Base-by-base conservation (phyloP, 352 stramenopile genomes). In the Peronosclerospora sorghi region DNA sequence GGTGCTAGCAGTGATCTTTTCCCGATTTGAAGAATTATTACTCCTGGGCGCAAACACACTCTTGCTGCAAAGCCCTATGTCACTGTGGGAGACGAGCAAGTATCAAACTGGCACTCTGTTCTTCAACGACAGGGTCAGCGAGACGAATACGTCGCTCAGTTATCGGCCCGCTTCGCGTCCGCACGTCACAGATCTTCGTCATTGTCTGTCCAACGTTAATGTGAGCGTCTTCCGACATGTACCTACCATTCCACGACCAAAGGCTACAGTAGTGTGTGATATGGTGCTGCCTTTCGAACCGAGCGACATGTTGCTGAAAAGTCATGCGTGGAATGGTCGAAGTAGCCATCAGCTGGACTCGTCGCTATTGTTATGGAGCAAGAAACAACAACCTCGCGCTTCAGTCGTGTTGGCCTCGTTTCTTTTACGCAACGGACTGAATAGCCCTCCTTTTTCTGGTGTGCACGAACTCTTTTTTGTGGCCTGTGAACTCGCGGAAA, bases 381-480 rank as follows among this genome's bases (percentile, higher is more conserved):
- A 89, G 54, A 41, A 52, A 15, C 59, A 56, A 30, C 73, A 89
- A 45, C 62, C 65, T n/a, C 67, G 73, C 8, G 76, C 76, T 12
- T 86, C 73, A 0, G 67, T 72, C 9, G 77, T 89, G 8, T 45
- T 89, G 19, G 60, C 54, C 0, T 65, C 72, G 1, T 86, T 86
- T 42, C 45, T 68, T 6, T 59, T 71, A 2, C 37, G 61, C 9
- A 76, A 78, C 41, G 46, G 41, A 17, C 48, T 73, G n/a, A 26
- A 40, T 0, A 27, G 55, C 3, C 68, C 68, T 13, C 64, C 64
- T 6, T 80, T 65, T 17, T 84, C 85, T 37, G 69, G 73, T 2
- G 76, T 86, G 39, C 86, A 89, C 45, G 73, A 89, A 36, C 52
- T 85, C n/a, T 89, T 83, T 49, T 85, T 84, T 45, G 34, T 84